Evolutionary conservation across 495 filamentous ascomycete genomes (phyloP).

Genomic region (Aspergillus bridgeri): DNA sequence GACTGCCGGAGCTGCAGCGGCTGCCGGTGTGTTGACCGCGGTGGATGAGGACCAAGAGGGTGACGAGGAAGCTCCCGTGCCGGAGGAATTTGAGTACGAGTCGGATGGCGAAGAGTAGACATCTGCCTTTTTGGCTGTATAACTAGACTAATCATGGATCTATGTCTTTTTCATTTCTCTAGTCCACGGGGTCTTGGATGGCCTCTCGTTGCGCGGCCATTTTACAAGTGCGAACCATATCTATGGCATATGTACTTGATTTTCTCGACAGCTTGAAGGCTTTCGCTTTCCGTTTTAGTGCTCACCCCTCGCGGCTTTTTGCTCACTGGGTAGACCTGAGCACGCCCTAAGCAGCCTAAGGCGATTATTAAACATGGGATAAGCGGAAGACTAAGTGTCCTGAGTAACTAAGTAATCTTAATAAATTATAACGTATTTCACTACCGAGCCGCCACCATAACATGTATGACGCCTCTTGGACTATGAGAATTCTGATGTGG

Average conservation of each 20-base stretch:
- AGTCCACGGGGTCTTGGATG: background rate
- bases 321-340: slow-evolving; percentile 24
- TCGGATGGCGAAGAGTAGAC: slow-evolving; percentile 65
- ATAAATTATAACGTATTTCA: too few species aligned
- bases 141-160: slow-evolving; percentile 42
- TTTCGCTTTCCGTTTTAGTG: slow-evolving; percentile 33
- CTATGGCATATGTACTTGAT: background rate
- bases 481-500: too few species aligned
- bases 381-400: too few species aligned
- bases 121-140: slow-evolving; percentile 38
- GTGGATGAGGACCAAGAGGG: slow-evolving; percentile 83
- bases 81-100: slow-evolving; percentile 82
- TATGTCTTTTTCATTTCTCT: slow-evolving; percentile 19
- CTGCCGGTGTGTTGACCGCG: slow-evolving; percentile 75
- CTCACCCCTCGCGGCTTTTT: slow-evolving; percentile 31
- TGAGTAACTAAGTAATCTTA: too few species aligned
- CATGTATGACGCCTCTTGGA: too few species aligned
- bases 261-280: too few species aligned
- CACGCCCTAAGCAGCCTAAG: too few species aligned
- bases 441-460: too few species aligned
- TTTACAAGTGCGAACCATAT: background rate
- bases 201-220: background rate
- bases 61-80: slow-evolving; percentile 74
- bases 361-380: too few species aligned
- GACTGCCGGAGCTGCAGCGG: slow-evolving; percentile 61